Percentiles rank a stretch among this genome's conserved stretches.
Conservation (phyloP, 2,329 filamentous ascomycete genomes). For the Talaromyces sp. region DNA sequence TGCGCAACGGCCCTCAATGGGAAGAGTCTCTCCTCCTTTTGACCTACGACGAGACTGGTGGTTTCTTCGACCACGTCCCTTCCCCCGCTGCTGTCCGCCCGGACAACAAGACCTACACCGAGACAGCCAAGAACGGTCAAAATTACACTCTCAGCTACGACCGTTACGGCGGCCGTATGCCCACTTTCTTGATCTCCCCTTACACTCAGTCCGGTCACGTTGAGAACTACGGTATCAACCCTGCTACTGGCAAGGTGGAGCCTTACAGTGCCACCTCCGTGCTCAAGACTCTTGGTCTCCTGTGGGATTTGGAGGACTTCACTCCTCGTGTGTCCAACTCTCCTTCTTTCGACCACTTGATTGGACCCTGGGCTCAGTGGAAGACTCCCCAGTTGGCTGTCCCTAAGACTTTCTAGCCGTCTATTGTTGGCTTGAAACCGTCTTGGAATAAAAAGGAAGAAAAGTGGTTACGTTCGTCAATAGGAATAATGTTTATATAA, state of each 20-base stretch:
- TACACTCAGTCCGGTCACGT: conserved; percentile 26
- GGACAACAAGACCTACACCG: conserved; percentile 36
- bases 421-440: not conserved
- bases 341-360: conserved; percentile 31
- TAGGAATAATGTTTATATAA: not conserved
- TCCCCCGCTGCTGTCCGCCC: conserved; percentile 33
- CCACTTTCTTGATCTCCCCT: conserved; percentile 31
- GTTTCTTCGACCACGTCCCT: conserved; percentile 37
- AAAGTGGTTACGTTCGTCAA: not conserved
- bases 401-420: conserved; percentile 23
- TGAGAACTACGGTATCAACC: conserved; percentile 30
- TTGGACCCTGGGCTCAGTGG: conserved; percentile 18
- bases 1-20: conserved; percentile 36
- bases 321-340: conserved; percentile 30
- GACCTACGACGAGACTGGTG: conserved; percentile 38
- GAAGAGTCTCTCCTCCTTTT: conserved; percentile 34
- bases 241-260: conserved; percentile 25
- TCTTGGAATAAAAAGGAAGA: not conserved
- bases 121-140: conserved; percentile 26
- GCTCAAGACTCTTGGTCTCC: conserved; percentile 30
- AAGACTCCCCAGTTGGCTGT: conserved; percentile 21
- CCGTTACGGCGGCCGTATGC: conserved; percentile 30
- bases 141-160: conserved; percentile 29
- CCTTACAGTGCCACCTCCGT: conserved; percentile 31
- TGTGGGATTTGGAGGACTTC: conserved; percentile 32